Conservation (phyloP, 202 grass and related monocot genomes). For the Elaeis oleifera region DNA sequence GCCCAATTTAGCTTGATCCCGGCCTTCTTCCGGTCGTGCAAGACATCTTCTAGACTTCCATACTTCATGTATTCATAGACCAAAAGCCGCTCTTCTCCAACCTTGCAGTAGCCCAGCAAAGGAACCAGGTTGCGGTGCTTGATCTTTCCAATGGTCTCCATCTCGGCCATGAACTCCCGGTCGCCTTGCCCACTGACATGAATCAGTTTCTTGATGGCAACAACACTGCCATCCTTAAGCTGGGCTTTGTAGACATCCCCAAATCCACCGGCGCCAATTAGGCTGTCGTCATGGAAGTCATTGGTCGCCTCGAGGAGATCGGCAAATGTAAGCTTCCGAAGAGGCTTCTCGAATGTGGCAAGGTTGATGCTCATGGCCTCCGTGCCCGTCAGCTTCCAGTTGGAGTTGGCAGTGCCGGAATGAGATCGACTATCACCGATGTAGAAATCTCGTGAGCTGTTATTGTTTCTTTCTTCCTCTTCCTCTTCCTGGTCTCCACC, state of each 20-base stretch:
- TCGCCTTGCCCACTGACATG: slow-evolving; percentile 27
- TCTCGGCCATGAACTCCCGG: slow-evolving; percentile 27
- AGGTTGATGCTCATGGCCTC: slow-evolving; percentile 20
- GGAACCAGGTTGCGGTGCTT: slow-evolving; percentile 29
- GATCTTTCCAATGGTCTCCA: slow-evolving; percentile 24
- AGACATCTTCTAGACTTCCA: slow-evolving; percentile 20
- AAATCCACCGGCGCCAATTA: slow-evolving; percentile 20
- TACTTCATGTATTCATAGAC: slow-evolving; percentile 29
- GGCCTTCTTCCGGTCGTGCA: slow-evolving; percentile 14
- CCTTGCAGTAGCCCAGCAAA: slow-evolving; percentile 24
- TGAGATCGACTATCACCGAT: slow-evolving; percentile 13
- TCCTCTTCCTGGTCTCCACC: slow-evolving; percentile 58
- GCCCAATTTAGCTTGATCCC: slow-evolving; percentile 18
- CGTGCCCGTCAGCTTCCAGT: slow-evolving; percentile 19
- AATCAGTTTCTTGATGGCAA: slow-evolving; percentile 25
- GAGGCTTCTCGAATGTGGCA: slow-evolving; percentile 14
- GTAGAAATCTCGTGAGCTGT: slow-evolving; percentile 10
- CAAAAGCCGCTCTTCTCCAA: slow-evolving; percentile 19
- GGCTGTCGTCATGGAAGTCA: slow-evolving; percentile 11
- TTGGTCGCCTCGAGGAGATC: slow-evolving; percentile 23
- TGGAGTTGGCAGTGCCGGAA: slow-evolving; percentile 13
- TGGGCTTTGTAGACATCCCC: slow-evolving; percentile 25
- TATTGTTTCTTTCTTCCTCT: slow-evolving; percentile 3
- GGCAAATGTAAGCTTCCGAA: slow-evolving; percentile 16
- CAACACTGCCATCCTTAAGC: slow-evolving; percentile 15